A percentile compares a stretch with the other conserved stretches of the same genome.
Evolutionary conservation across 345 rosid genomes (phyloP).

Genomic region (Arabis hirsuta): DNA sequence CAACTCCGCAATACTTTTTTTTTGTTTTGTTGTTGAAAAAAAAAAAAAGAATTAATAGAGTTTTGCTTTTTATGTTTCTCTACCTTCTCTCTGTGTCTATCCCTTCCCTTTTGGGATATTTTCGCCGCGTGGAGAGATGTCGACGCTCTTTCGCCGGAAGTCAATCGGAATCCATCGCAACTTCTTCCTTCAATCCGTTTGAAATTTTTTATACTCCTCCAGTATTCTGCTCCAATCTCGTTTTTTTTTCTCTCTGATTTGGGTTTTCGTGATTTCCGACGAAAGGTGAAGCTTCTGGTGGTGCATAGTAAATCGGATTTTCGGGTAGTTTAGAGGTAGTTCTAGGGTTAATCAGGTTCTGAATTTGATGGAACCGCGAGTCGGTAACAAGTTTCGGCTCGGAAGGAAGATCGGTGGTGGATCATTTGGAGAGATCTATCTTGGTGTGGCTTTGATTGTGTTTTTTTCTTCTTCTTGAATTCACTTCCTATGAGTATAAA

Average conservation of each 20-base stretch:
- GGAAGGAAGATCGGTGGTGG: slow-evolving; percentile 99
- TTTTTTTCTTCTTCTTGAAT: neutral
- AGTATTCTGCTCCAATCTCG: slow-evolving; percentile 14
- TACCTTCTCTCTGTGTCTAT: slow-evolving; percentile 26
- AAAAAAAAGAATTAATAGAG: neutral
- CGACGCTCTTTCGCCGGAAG: slow-evolving; percentile 42
- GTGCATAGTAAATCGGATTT: slow-evolving; percentile 8
- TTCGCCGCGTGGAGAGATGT: slow-evolving; percentile 45
- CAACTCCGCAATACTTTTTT: slow-evolving; percentile 25
- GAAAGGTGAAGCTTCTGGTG: slow-evolving; percentile 18
- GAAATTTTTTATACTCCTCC: neutral
- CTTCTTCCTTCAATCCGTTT: slow-evolving; percentile 18
- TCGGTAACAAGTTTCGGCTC: slow-evolving; percentile 86
- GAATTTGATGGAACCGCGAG: slow-evolving; percentile 76
- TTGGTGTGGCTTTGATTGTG: slow-evolving; percentile 53
- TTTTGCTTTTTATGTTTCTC: slow-evolving; percentile 6
- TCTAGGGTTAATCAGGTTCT: slow-evolving; percentile 19
- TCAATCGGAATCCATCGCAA: slow-evolving; percentile 41
- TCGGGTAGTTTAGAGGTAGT: slow-evolving; percentile 26
- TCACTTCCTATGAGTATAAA: neutral
- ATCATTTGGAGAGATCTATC: slow-evolving; percentile 98
- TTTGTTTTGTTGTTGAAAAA: neutral
- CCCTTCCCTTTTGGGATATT: slow-evolving; percentile 45
- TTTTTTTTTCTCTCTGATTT: neutral
- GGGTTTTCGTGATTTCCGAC: neutral